These are phyloP conservation scores for Saccharum officinarum DNA, from an alignment of 176 grass and related monocot genomes.

Conservation along the genomic window DNA sequence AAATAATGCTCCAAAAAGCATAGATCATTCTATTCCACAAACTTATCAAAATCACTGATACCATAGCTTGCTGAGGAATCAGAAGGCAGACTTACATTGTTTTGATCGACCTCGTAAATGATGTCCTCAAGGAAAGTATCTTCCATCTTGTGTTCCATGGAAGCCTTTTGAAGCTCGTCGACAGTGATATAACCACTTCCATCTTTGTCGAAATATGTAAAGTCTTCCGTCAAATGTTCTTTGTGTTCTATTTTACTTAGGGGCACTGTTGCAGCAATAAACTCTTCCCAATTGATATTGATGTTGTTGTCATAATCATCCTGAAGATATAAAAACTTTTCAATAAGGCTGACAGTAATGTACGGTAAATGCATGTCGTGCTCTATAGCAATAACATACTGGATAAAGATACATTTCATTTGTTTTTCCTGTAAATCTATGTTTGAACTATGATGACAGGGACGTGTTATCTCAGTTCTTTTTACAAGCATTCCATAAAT, in stretches of 20 bases:
- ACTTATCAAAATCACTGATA: not conserved
- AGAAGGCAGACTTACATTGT: constrained; percentile 56
- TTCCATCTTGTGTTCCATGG: constrained; percentile 38
- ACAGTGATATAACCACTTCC: constrained; percentile 63
- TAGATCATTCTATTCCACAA: constrained; percentile 10
- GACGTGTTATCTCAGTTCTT: not conserved
- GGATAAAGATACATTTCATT: not conserved
- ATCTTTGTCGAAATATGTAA: constrained; percentile 77
- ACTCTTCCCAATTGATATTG: constrained; percentile 62
- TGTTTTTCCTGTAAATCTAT: not conserved
- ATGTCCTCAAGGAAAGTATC: constrained; percentile 57
- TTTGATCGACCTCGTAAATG: constrained; percentile 54
- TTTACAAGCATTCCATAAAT: not conserved
- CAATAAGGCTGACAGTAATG: not conserved
- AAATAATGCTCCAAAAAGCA: not conserved
- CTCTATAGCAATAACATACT: not conserved
- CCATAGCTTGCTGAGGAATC: not conserved
- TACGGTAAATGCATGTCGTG: constrained; percentile 3
- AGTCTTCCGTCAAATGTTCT: constrained; percentile 56
- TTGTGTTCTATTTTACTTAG: constrained; percentile 61
- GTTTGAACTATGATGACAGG: not conserved
- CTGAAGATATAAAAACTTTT: constrained; percentile 25
- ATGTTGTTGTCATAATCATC: constrained; percentile 49
- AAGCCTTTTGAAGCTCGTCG: constrained; percentile 60
- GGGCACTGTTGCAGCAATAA: constrained; percentile 64